Evolutionary conservation across 768 basidiomycete genomes (phyloP), one percentile per base, ranked within the genome.

Genomic region (Amanita jacksonii): DNA sequence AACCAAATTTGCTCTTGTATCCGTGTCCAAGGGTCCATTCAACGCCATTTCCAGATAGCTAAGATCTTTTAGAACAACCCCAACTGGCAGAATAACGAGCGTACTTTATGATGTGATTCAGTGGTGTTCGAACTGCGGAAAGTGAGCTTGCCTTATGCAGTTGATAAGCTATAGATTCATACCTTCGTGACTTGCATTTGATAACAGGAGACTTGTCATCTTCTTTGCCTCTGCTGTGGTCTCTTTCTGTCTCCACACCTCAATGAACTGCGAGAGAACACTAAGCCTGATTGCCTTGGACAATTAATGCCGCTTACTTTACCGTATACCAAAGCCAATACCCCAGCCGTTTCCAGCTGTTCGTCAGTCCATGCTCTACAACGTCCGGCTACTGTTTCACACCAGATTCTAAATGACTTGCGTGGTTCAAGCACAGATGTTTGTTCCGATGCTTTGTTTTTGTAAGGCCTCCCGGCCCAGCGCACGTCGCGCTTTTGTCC

Each of bases 151-250:
- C 32, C 45, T 16, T 47, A 40, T 9, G 48, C 4, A 8, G 24
- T 3, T 18, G 10, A 15, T 24, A 25, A 13, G 13, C 2, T 33
- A n/a, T n/a, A 7, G 13, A 35, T n/a, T 51, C 52, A 38, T 52
- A 76, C 84, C 82, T 69, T 89, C 87, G 54, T 91, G 86, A 49
- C 78, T 82, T 4, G 86, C 86, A 59, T 91, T 88, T 5, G 81
- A 80, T 6, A 91, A 62, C 28, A 91, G 55, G 9, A 89, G 62
- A 43, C 79, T 82, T 2, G 85, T 85, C 18, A 88, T 62, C 56
- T 79, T 81, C 27, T 78, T 87, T 4, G 76, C 74, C 48, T 82
- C 76, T 46, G 85, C 54, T 2, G 82, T 84, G 31, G 64, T 73
- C 57, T 89, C 83, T 57, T 86, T 87, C 58, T 88, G 79, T 49